Evolutionary conservation across 176 grass and related monocot genomes (phyloP).

Genomic region (Phoenix dactylifera): DNA sequence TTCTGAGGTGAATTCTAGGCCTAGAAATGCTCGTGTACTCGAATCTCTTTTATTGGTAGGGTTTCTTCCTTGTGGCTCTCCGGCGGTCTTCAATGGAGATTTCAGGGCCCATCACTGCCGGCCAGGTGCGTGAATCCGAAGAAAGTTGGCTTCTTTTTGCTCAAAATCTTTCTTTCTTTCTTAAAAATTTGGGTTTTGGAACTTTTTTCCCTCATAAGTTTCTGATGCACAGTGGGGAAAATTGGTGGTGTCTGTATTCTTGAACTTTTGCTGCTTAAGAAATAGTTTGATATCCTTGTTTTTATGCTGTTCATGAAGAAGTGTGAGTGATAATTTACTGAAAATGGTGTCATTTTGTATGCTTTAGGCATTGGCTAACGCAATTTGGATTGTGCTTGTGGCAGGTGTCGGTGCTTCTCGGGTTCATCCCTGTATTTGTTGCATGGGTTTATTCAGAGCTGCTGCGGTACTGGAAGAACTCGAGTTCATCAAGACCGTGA

Average conservation of each 20-base stretch:
- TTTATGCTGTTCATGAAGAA: constrained; percentile 1
- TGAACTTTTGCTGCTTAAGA: not conserved
- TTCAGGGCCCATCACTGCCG: not conserved
- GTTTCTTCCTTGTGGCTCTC: no score
- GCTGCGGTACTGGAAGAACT: constrained; percentile 52
- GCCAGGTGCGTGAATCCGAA: constrained; percentile 7
- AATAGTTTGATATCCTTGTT: not conserved
- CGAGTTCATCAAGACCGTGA: constrained; percentile 61
- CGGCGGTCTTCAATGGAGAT: not conserved
- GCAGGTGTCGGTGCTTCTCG: constrained; percentile 69
- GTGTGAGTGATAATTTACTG: no score
- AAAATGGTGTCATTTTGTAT: no score
- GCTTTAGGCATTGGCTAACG: no score
- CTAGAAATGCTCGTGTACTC: no score
- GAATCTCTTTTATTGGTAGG: no score
- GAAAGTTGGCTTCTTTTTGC: not conserved
- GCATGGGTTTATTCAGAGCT: constrained; percentile 73
- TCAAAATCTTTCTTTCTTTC: not conserved
- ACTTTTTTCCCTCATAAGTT: not conserved
- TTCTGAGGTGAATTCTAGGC: no score
- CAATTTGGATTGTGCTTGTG: constrained; percentile 2
- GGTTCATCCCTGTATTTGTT: constrained; percentile 64
- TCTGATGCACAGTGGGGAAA: not conserved
- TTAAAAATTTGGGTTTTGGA: not conserved
- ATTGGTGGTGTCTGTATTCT: not conserved